Evolutionary conservation across 2,329 filamentous ascomycete species (phyloP).

Genomic region (Akanthomyces muscarius): DNA sequence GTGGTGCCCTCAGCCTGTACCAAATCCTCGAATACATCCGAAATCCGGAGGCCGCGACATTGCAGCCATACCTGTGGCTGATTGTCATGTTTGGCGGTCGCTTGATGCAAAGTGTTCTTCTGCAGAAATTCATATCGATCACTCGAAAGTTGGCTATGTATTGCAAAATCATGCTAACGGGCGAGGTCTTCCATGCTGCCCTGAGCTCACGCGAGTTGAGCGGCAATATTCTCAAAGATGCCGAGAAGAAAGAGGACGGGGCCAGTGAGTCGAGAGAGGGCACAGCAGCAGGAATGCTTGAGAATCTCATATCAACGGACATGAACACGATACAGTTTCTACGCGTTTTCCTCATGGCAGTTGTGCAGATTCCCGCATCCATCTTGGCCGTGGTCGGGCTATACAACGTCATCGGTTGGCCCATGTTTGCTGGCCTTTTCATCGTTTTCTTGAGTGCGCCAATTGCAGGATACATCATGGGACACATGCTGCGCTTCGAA

Average conservation of each 20-base stretch:
- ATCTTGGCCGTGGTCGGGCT: slow-evolving; percentile 46
- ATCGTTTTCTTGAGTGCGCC: slow-evolving; percentile 45
- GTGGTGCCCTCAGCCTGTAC: slow-evolving; percentile 52
- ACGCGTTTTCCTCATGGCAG: slow-evolving; percentile 41
- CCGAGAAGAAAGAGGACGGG: slow-evolving; percentile 25
- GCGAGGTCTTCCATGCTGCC: slow-evolving; percentile 54
- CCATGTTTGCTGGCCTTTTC: slow-evolving; percentile 47
- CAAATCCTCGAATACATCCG: slow-evolving; percentile 49
- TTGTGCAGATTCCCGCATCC: slow-evolving; percentile 39
- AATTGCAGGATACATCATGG: slow-evolving; percentile 46
- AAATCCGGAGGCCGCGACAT: slow-evolving; percentile 38
- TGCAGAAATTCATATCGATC: slow-evolving; percentile 54
- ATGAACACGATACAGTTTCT: slow-evolving; percentile 54
- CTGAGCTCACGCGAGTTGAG: slow-evolving; percentile 54
- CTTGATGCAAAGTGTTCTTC: slow-evolving; percentile 42
- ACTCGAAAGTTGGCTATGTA: slow-evolving; percentile 53
- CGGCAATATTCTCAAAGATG: slow-evolving; percentile 43
- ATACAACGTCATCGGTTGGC: slow-evolving; percentile 54
- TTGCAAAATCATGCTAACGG: slow-evolving; percentile 52
- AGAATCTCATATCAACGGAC: slow-evolving; percentile 56
- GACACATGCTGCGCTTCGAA: slow-evolving; percentile 44
- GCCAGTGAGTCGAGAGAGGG: slow-evolving; percentile 30
- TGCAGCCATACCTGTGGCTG: slow-evolving; percentile 51
- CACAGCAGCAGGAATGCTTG: slow-evolving; percentile 47
- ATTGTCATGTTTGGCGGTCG: slow-evolving; percentile 50